Percentiles rank a stretch among this genome's conserved stretches.
phyloP scores from a whole-genome alignment of 1,139 yeast species.

The Candida buenavistaensis region DNA sequence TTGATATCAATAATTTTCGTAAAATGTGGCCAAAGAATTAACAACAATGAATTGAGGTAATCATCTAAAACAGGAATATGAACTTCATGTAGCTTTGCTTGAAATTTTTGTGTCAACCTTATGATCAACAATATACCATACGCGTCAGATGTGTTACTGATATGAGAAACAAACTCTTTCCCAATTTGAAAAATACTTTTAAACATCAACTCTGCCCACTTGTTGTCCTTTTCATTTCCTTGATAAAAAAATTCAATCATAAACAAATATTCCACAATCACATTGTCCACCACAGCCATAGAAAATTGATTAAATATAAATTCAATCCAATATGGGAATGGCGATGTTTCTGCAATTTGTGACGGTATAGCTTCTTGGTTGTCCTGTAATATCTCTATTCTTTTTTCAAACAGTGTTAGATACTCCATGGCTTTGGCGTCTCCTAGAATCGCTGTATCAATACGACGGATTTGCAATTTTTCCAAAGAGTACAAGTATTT shows the following conservation, averaged over 20 bases:
- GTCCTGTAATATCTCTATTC: slow-evolving; percentile 48
- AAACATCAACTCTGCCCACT: slow-evolving; percentile 55
- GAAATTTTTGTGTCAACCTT: slow-evolving; percentile 65
- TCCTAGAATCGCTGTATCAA: slow-evolving; percentile 59
- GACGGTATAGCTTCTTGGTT: slow-evolving; percentile 61
- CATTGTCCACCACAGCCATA: slow-evolving; percentile 73
- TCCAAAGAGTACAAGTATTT: slow-evolving; percentile 78
- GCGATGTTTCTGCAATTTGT: slow-evolving; percentile 80
- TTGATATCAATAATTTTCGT: slow-evolving; percentile 75
- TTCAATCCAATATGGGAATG: slow-evolving; percentile 68
- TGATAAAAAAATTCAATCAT: slow-evolving; percentile 68
- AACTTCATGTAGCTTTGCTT: slow-evolving; percentile 59
- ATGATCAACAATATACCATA: slow-evolving; percentile 81
- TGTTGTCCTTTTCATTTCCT: slow-evolving; percentile 43
- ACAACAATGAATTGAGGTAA: slow-evolving; percentile 65
- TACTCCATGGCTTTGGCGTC: slow-evolving; percentile 35
- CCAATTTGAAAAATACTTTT: slow-evolving; percentile 48
- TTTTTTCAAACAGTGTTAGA: slow-evolving; percentile 54
- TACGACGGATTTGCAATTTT: slow-evolving; percentile 51
- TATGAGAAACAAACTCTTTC: slow-evolving; percentile 30
- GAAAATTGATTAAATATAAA: slow-evolving; percentile 73
- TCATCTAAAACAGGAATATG: slow-evolving; percentile 77
- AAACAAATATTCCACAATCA: slow-evolving; percentile 75
- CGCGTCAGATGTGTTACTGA: slow-evolving; percentile 53
- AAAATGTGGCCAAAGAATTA: slow-evolving; percentile 82